Evolutionary conservation across 2,329 filamentous ascomycete species (phyloP), one percentile per base, ranked within the genome.

Genomic region (Fusarium veterinarium): DNA sequence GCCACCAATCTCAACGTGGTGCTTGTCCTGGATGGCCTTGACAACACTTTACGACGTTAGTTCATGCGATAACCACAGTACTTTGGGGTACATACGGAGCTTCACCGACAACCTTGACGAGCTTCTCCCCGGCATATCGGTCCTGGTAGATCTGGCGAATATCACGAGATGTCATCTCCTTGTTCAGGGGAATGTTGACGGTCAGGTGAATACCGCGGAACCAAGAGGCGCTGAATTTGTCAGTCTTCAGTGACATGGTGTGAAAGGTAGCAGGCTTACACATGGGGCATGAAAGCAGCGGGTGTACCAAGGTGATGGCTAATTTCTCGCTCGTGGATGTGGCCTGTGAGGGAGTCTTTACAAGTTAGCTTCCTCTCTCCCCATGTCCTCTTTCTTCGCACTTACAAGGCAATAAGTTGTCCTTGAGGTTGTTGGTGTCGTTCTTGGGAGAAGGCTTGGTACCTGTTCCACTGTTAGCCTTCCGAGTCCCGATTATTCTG

Each of bases 81-180:
- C n/a, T 23, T 13, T 2, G 30, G 19, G 6, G 17, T 17, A 68
- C 67, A 9, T 91, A 85, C 5, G 95, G 96, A 1, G 93, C 89
- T 82, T 98, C 95, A 60, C 95, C 95, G 8, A 93, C 89, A 25
- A 98, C 90, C 88, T 96, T 97, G 80, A 99, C 92, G 20, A 99
- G 91, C 84, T 95, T 95, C 88, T 98, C 96, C 56, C 95, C 95
- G 10, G 95, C 95, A 79, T 97, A 99, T 30, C 95, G 90, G 78
- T 98, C 95, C 83, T 98, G 95, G 87, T 97, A 99, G 65, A 98
- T 86, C 79, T 97, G 94, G 70, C 96, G 91, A 76, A 99, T 94
- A 80, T 98, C 95, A 58, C 96, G 92, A 45, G 93, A 95, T 6
- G 91, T 93, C 93, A 98, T 97, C 69, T 90, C 88, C 83, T 95